Base-by-base conservation (phyloP, 768 basidiomycete genomes). In the Cystobasidium ongulense region DNA sequence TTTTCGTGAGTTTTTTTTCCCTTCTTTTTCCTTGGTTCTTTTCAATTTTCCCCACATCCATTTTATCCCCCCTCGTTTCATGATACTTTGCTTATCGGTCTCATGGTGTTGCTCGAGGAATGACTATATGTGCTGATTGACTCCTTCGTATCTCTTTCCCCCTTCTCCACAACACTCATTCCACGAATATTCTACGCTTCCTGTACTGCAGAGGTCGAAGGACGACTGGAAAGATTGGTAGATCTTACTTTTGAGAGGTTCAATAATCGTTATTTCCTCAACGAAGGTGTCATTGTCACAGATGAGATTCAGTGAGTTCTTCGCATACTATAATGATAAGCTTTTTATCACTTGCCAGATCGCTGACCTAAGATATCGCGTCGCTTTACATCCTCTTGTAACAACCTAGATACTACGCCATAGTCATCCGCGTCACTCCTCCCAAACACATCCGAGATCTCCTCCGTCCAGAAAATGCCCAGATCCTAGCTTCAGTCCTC, bases 221-320 rank as follows among this genome's bases (percentile, higher is more conserved):
- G 96, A 59, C 89, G 96, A 74, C 84, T 98, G 68, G 95, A 99
- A 82, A 90, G 90, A 79, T 85, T 99, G 23, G 92, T 95, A 21
- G 96, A 99, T 81, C 88, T 89, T 63, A 90, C 97, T 43, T 96
- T 88, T 79, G 94, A 97, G 76, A 89, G 96, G 66, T 98, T 92
- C 85, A 92, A 93, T 78, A 90, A 98, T 83, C 87, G 96, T 35
- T 99, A 92, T 82, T 98, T 92, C 82, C 83, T 86, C 52, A 88
- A 87, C 77, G 96, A 99, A 82, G 89, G 92, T 82, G 87, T 95
- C 67, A 86, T 91, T 74, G 88, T 97, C 72, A 92, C 97, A 79
- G 84, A 96, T 10, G 46, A 17, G 7, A 84, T 90, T 91, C 29
- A 88, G 90, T 82, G 93, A 92, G 90, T 92, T n/a, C n/a, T n/a